These are phyloP conservation scores for Fusarium incarnatum DNA, from an alignment of 2,329 filamentous ascomycete genomes.

Conservation along the genomic window DNA sequence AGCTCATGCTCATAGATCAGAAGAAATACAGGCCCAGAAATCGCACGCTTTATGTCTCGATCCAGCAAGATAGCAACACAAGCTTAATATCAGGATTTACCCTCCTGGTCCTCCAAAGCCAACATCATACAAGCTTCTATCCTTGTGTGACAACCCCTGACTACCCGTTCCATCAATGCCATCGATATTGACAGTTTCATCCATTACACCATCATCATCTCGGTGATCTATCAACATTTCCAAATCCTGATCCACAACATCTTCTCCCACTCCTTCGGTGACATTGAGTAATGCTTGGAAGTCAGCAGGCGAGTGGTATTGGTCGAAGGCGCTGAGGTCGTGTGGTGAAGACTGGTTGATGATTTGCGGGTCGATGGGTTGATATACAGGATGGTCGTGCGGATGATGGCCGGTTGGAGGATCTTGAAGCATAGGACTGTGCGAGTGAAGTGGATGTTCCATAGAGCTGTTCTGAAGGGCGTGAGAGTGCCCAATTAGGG, in stretches of 20 bases:
- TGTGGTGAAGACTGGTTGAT: conserved; percentile 54
- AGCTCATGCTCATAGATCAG: conserved; percentile 21
- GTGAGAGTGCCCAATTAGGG: conserved; percentile 56
- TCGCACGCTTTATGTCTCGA: conserved; percentile 36
- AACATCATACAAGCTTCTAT: conserved; percentile 47
- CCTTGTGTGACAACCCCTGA: conserved; percentile 40
- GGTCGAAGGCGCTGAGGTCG: conserved; percentile 54
- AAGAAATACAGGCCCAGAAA: conserved; percentile 7
- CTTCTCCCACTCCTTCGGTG: conserved; percentile 54
- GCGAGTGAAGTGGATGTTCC: conserved; percentile 44
- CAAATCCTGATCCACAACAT: conserved; percentile 61
- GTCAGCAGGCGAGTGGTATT: conserved; percentile 59
- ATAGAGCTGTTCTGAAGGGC: conserved; percentile 49
- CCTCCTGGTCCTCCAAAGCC: conserved; percentile 44
- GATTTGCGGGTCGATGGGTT: conserved; percentile 71
- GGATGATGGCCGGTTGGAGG: conserved; percentile 46
- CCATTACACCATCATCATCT: conserved; percentile 53
- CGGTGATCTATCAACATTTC: conserved; percentile 65
- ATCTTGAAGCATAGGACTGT: conserved; percentile 49
- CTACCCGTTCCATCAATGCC: conserved; percentile 22
- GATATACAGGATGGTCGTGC: conserved; percentile 53
- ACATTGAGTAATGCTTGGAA: conserved; percentile 67
- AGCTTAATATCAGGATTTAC: not conserved
- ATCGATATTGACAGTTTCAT: conserved; percentile 34
- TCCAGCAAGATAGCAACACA: not conserved